Conservation (phyloP, 2,329 filamentous ascomycete species). For the Penicillium sp. region DNA sequence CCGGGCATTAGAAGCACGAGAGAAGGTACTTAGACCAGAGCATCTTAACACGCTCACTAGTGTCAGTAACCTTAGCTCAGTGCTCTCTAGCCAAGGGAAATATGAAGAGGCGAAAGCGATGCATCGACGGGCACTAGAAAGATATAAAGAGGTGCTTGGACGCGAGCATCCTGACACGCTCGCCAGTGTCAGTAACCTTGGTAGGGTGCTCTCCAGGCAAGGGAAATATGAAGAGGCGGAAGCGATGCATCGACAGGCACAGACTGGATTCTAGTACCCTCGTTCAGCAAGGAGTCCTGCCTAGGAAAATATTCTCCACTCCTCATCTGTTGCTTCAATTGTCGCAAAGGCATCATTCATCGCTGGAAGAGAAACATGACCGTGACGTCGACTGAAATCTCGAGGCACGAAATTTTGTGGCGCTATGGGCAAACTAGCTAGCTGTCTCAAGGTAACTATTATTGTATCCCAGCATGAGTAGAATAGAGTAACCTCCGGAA, state of each 20-base stretch:
- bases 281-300: too few relatives aligned
- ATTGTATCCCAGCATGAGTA: too few relatives aligned
- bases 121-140: neutral
- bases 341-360: too few relatives aligned
- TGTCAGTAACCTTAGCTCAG: neutral
- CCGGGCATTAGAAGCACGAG: neutral
- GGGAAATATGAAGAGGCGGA: neutral
- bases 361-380: too few relatives aligned
- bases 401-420: too few relatives aligned
- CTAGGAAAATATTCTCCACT: too few relatives aligned
- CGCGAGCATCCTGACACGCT: neutral
- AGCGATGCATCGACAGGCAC: neutral
- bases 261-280: too few relatives aligned
- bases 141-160: neutral
- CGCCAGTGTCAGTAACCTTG: neutral
- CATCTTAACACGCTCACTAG: neutral
- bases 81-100: neutral
- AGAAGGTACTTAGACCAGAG: neutral
- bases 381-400: too few relatives aligned
- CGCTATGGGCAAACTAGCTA: too few relatives aligned
- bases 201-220: neutral
- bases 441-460: too few relatives aligned
- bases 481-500: too few relatives aligned
- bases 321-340: too few relatives aligned
- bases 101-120: neutral